Percentiles rank a stretch among this genome's conserved stretches.
phyloP scores from a whole-genome alignment of 495 filamentous ascomycete genomes.

The Hypoxylon subgilvum region DNA sequence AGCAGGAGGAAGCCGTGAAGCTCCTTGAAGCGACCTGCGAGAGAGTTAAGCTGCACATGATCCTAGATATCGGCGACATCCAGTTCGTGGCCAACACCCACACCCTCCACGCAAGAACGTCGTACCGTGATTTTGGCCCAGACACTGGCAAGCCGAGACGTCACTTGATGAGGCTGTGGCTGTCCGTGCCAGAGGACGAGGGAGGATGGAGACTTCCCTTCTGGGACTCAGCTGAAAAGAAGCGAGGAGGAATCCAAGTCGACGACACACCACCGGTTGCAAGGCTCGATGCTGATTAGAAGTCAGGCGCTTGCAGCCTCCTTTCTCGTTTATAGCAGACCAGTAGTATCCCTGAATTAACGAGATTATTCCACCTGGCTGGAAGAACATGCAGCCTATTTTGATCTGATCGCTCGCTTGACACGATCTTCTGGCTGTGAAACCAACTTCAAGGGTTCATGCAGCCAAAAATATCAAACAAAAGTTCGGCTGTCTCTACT shows the following conservation, averaged over 20 bases:
- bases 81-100: conserved; percentile 76
- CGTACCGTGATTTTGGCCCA: conserved; percentile 69
- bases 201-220: conserved; percentile 88
- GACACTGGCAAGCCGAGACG: conserved; percentile 58
- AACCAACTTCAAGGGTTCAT: too few relatives aligned
- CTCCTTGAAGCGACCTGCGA: conserved; percentile 73
- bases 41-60: conserved; percentile 72
- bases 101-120: conserved; percentile 72
- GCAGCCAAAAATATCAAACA: too few relatives aligned
- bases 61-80: conserved; percentile 79
- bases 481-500: too few relatives aligned
- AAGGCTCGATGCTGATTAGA: conserved; percentile 42
- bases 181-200: conserved; percentile 78
- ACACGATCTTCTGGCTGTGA: too few relatives aligned
- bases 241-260: conserved; percentile 86
- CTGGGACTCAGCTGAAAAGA: conserved; percentile 79
- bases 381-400: too few relatives aligned
- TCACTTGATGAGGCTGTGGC: conserved; percentile 86
- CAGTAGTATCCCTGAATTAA: conserved; percentile 1
- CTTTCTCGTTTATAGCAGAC: background rate
- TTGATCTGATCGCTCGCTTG: too few relatives aligned
- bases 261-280: conserved; percentile 69
- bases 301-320: background rate
- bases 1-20: conserved; percentile 66
- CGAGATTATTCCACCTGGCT: background rate